These are phyloP conservation scores for Pelargonium nanum DNA, from an alignment of 345 rosid species.

Conservation along the genomic window DNA sequence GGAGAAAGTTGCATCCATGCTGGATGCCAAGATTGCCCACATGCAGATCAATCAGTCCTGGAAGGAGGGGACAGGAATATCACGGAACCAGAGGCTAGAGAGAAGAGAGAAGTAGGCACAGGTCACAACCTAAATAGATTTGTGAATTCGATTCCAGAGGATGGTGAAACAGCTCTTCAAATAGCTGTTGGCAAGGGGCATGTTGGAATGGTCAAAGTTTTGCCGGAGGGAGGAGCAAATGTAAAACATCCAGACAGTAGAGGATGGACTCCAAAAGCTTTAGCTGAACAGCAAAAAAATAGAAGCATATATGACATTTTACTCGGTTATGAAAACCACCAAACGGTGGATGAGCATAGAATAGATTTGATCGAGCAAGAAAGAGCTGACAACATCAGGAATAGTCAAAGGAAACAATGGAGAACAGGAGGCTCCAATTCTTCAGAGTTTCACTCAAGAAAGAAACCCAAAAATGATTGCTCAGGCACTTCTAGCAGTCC, in stretches of 20 bases:
- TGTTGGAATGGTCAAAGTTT: conserved; percentile 45
- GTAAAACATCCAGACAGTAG: conserved; percentile 36
- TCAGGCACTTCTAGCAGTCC: conserved; percentile 19
- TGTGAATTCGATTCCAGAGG: conserved; percentile 20
- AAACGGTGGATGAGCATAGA: conserved; percentile 33
- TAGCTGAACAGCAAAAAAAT: conserved; percentile 40
- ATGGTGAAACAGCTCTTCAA: conserved; percentile 36
- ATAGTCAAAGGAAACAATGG: conserved; percentile 16
- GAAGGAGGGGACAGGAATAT: conserved; percentile 13
- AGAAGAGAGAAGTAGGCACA: conserved; percentile 19
- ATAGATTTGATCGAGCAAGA: conserved; percentile 31
- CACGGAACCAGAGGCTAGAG: conserved; percentile 20
- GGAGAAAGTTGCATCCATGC: conserved; percentile 17
- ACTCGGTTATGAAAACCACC: conserved; percentile 30
- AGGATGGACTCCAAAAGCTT: conserved; percentile 40
- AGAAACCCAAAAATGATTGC: conserved; percentile 18
- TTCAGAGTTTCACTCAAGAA: conserved; percentile 15
- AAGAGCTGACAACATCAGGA: conserved; percentile 11
- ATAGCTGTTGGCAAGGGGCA: conserved; percentile 42
- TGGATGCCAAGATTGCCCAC: conserved; percentile 21
- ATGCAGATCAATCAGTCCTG: conserved; percentile 15
- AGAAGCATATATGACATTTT: conserved; percentile 40
- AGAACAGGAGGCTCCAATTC: conserved; percentile 15
- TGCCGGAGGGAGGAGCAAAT: conserved; percentile 41
- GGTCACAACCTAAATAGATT: conserved; percentile 11